Percentiles rank a stretch among this genome's conserved stretches.
Evolutionary conservation across 106 monocot species (phyloP).

Genomic region (Dactylorhiza incarnata): DNA sequence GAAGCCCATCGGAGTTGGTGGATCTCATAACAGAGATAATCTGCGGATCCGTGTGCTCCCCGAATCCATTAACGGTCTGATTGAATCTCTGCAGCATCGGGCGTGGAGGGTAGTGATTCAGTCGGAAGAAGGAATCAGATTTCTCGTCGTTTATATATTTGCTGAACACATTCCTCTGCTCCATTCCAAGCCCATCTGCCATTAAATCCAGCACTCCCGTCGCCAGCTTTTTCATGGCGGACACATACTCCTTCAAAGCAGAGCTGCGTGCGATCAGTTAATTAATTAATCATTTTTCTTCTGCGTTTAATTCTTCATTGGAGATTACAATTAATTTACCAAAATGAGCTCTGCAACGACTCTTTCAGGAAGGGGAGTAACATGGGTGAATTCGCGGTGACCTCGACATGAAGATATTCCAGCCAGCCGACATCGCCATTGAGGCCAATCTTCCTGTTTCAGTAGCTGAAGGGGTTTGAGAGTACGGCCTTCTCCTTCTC

Average conservation of each 20-base stretch:
- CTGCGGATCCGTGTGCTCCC: conserved; percentile 59
- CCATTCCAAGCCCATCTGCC: conserved; percentile 44
- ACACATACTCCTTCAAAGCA: conserved; percentile 41
- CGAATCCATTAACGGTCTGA: conserved; percentile 35
- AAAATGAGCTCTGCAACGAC: conserved; percentile 12
- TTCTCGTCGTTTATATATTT: conserved; percentile 29
- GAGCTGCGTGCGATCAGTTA: conserved; percentile 10
- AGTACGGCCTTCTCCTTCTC: conserved; percentile 21
- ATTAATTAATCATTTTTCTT: background rate
- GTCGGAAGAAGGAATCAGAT: conserved; percentile 47
- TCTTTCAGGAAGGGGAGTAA: conserved; percentile 19
- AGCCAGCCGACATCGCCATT: conserved; percentile 76
- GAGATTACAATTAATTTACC: background rate
- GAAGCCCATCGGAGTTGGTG: conserved; percentile 27
- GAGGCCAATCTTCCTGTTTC: conserved; percentile 46
- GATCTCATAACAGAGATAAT: conserved; percentile 39
- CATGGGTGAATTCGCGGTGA: conserved; percentile 11
- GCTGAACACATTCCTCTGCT: conserved; percentile 25
- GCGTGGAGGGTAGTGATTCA: conserved; percentile 66
- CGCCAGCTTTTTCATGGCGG: conserved; percentile 27
- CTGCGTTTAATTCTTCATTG: too few species aligned
- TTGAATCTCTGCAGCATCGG: conserved; percentile 18
- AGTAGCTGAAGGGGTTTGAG: conserved; percentile 48
- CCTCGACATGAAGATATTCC: conserved; percentile 57
- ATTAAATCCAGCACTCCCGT: conserved; percentile 41